These are phyloP conservation scores for Dunaliella primolecta DNA, from an alignment of 139 green algal genomes.

Conservation along the genomic window DNA sequence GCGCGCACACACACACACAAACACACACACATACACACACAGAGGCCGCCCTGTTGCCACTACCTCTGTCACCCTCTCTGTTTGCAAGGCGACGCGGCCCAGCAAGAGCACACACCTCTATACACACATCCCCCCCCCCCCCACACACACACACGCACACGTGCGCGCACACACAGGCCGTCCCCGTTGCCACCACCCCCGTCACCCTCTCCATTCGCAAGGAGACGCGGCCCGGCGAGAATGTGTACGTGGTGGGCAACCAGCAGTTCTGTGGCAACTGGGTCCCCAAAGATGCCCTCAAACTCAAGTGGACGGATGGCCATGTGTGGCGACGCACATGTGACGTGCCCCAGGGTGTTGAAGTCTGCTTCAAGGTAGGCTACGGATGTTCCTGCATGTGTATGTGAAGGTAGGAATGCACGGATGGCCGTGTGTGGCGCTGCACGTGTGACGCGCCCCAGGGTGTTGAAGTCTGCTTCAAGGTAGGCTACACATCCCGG, in stretches of 20 bases:
- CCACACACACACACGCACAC: neutral
- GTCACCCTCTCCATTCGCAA: neutral
- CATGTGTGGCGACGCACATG: constrained; percentile 55
- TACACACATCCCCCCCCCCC: too few relatives aligned
- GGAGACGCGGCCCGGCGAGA: neutral
- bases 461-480: constrained; percentile 57
- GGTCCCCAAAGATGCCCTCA: constrained; percentile 32
- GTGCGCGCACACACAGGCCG: neutral
- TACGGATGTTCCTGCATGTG: too few relatives aligned
- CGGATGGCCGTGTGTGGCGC: constrained; percentile 65
- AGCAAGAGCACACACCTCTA: too few relatives aligned
- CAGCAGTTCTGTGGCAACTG: constrained; percentile 35
- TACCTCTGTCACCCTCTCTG: too few relatives aligned
- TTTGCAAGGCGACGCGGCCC: too few relatives aligned
- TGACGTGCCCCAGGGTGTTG: constrained; percentile 38
- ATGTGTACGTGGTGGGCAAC: constrained; percentile 2
- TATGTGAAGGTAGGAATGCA: too few relatives aligned
- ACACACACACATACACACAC: too few relatives aligned
- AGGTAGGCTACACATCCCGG: too few relatives aligned
- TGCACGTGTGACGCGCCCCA: constrained; percentile 37
- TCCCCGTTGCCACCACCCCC: neutral
- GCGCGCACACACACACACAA: too few relatives aligned
- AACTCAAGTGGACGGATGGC: constrained; percentile 64
- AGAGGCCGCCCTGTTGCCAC: too few relatives aligned
- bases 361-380: constrained; percentile 73